Evolutionary conservation across 1,284 basidiomycete genomes (phyloP), one percentile per base, ranked within the genome.

Genomic region (Omphalotus olearius): DNA sequence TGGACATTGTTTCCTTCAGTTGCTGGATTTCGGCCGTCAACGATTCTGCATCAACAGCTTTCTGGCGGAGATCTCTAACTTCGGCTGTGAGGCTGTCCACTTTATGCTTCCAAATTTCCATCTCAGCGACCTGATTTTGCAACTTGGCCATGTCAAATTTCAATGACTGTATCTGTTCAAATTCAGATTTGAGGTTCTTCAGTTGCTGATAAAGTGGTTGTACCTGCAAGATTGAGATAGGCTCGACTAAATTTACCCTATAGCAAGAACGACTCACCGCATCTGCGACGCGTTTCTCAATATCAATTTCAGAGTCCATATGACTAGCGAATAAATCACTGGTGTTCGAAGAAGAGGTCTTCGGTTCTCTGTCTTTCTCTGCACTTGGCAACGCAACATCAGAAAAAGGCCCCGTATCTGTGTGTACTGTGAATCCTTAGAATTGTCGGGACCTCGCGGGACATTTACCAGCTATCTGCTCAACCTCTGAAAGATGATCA

Each of bases 161-260:
- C 33, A 74, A 60, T 3, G 62, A 54, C 57, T 72, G 64, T 50
- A 81, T 63, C 48, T 75, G 69, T 11, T 66, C 67, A 28, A 74
- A 52, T 60, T 78, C 73, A 39, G 68, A 64, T 59, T 70, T 68
- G 43, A 78, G 63, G 0, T 67, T 60, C 53, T 73, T 60, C 18
- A 82, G 67, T 60, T 80, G 77, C 25, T 73, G 68, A 57, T 76
- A 71, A 16, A 88, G 62, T 9, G 85, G 82, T 43, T 69, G 70
- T 42, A 84, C 60, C 82, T 85, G 56, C 14, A 44, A 47, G 47
- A 16, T 25, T 26, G 38, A 25, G 45, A 58, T 41, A 46, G 44
- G 51, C 35, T n/a, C n/a, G 47, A 35, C 45, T 36, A 5, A 17
- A 17, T 16, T 9, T 17, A 35, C 20, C n/a, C 20, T 30, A 33